These are phyloP conservation scores for Metschnikowia drakensbergensis DNA, from an alignment of 805 yeast genomes.

Conservation along the genomic window DNA sequence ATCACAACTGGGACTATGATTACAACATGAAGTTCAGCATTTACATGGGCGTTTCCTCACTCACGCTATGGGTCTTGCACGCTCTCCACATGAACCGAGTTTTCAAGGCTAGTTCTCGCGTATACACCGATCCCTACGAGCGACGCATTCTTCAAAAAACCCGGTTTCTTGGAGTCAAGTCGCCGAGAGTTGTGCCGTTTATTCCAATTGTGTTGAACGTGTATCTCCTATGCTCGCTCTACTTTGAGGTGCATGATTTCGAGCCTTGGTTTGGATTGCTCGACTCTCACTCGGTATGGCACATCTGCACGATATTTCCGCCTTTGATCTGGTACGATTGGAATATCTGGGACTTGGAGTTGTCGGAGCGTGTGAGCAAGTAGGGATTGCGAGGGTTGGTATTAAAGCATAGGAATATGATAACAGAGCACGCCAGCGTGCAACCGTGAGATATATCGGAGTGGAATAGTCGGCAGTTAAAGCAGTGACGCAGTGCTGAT, in stretches of 20 bases:
- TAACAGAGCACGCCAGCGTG: too few relatives aligned
- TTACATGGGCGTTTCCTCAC: slow-evolving; percentile 28
- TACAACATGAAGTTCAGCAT: slow-evolving; percentile 35
- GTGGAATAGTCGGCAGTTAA: too few relatives aligned
- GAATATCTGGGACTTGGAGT: slow-evolving; percentile 44
- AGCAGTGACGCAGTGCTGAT: too few relatives aligned
- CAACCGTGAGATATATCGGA: too few relatives aligned
- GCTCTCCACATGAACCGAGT: slow-evolving; percentile 19
- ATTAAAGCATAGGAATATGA: too few relatives aligned
- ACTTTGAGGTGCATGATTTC: slow-evolving; percentile 36
- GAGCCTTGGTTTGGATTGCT: slow-evolving; percentile 45
- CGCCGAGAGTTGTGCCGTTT: slow-evolving; percentile 29
- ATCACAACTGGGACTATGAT: slow-evolving; percentile 35
- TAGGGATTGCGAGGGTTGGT: background rate
- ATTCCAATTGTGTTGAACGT: slow-evolving; percentile 33
- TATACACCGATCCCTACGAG: slow-evolving; percentile 38
- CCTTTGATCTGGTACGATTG: slow-evolving; percentile 69
- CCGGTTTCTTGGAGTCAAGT: slow-evolving; percentile 24
- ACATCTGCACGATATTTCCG: slow-evolving; percentile 80
- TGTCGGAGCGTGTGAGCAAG: slow-evolving; percentile 11
- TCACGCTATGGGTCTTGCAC: slow-evolving; percentile 34
- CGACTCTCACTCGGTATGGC: slow-evolving; percentile 96
- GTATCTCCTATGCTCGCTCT: slow-evolving; percentile 30
- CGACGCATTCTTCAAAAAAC: slow-evolving; percentile 32
- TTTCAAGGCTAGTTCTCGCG: slow-evolving; percentile 16